A percentile compares a stretch with the other conserved stretches of the same genome.
Evolutionary conservation across 257 asterid species (phyloP).

Genomic region (Nicotiana knightiana): DNA sequence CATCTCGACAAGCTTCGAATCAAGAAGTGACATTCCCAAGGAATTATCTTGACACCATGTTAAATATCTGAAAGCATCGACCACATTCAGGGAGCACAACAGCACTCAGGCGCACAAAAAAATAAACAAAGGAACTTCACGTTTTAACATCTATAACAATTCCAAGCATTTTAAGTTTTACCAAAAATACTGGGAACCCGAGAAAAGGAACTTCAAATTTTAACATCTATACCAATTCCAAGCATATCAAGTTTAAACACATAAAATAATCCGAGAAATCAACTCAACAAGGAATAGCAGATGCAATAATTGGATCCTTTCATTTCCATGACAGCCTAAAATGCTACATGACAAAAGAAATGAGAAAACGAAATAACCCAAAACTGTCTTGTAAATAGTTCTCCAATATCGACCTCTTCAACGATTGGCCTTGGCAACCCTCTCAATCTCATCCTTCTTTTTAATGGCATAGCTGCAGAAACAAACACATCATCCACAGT

Average conservation of each 20-base stretch:
- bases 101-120: no score
- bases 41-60: no score
- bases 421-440: constrained; percentile 89
- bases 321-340: not conserved
- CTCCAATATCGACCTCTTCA: constrained; percentile 16
- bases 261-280: no score
- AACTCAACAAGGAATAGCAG: no score
- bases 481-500: not conserved
- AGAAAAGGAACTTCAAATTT: not conserved
- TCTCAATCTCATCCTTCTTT: constrained; percentile 85
- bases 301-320: no score
- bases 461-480: constrained; percentile 68
- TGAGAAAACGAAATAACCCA: not conserved
- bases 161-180: not conserved
- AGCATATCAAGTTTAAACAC: no score
- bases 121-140: no score
- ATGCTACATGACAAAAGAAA: not conserved
- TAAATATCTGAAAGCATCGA: no score
- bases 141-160: constrained; percentile 19
- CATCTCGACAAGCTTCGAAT: no score
- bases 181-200: not conserved
- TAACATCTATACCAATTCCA: no score
- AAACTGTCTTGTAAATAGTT: constrained; percentile 1
- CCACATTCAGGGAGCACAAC: no score
- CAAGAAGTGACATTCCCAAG: no score